Conservation (phyloP, 2,329 filamentous ascomycete genomes). For the Fusarium equiseti region DNA sequence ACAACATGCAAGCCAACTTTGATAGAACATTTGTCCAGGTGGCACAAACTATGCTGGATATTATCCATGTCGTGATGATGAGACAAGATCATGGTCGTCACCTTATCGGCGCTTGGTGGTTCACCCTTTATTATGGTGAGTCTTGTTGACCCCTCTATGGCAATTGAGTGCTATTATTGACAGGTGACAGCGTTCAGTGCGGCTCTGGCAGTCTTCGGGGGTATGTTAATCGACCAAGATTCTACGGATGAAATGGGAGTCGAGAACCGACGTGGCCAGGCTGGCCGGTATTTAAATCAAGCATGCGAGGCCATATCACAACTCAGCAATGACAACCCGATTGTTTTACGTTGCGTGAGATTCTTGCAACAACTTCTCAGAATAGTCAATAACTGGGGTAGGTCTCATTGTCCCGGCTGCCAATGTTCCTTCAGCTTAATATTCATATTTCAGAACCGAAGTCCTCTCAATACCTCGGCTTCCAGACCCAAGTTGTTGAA, state of each 20-base stretch:
- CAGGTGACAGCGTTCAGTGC: slow-evolving; percentile 14
- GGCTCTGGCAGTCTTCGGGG: slow-evolving; percentile 21
- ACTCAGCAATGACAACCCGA: not conserved
- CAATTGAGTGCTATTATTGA: accelerated
- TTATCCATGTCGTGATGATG: slow-evolving; percentile 17
- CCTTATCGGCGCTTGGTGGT: slow-evolving; percentile 39
- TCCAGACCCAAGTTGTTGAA: not conserved
- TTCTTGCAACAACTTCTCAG: slow-evolving; percentile 7
- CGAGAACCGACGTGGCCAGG: not conserved
- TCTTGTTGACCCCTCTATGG: accelerated
- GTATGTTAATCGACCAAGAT: slow-evolving; percentile 6
- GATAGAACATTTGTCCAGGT: slow-evolving; percentile 8
- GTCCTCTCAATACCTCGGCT: not conserved
- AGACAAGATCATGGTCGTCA: slow-evolving; percentile 7
- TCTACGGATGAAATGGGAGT: not conserved
- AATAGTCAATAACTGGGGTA: slow-evolving; percentile 5
- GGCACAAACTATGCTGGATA: slow-evolving; percentile 21
- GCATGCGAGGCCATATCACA: not conserved
- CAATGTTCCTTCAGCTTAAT: accelerated
- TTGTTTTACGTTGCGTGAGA: not conserved
- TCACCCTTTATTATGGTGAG: slow-evolving; percentile 36
- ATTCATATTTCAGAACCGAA: not conserved
- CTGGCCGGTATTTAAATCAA: not conserved
- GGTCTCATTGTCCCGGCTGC: not conserved
- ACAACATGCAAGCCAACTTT: slow-evolving; percentile 26